Evolutionary conservation across 495 filamentous ascomycete species (phyloP).

Genomic region (Elasticomyces elasticus): DNA sequence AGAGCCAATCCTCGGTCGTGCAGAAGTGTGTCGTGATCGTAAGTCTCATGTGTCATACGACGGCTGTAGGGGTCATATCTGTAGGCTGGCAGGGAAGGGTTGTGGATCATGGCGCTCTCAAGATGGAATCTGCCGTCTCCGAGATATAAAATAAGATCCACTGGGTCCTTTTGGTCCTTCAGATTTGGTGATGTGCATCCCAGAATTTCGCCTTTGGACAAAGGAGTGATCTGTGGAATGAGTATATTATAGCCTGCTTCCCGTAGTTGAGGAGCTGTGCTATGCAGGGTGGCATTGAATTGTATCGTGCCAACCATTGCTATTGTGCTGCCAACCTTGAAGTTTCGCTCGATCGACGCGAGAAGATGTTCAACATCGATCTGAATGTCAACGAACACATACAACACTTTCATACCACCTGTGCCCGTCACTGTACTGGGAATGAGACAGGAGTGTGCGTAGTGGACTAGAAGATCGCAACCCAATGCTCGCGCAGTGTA

Average conservation of each 20-base stretch:
- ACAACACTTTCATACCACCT: conserved; percentile 94
- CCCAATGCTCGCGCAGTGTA: conserved; percentile 90
- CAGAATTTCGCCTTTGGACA: conserved; percentile 88
- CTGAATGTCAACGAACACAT: conserved; percentile 96
- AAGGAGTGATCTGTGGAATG: conserved; percentile 84
- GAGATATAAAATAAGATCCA: conserved; percentile 83
- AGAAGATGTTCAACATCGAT: conserved; percentile 84
- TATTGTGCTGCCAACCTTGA: conserved; percentile 69
- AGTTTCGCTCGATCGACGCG: conserved; percentile 81
- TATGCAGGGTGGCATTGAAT: conserved; percentile 94
- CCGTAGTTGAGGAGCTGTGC: conserved; percentile 62
- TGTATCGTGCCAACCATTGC: conserved; percentile 96
- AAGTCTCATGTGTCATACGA: conserved; percentile 78
- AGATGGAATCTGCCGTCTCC: conserved; percentile 96
- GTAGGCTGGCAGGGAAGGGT: conserved; percentile 80
- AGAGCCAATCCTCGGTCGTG: conserved; percentile 70
- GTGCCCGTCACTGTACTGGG: conserved; percentile 87
- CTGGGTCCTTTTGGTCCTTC: conserved; percentile 34
- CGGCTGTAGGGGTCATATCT: conserved; percentile 95
- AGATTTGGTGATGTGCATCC: conserved; percentile 88
- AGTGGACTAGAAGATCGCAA: conserved; percentile 92
- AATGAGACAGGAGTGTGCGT: conserved; percentile 92
- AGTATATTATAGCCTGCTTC: conserved; percentile 70
- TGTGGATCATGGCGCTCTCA: conserved; percentile 97
- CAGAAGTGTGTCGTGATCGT: conserved; percentile 84